These are phyloP conservation scores for Uromyces viciae-fabae DNA, from an alignment of 1,284 basidiomycete genomes.

Conservation along the genomic window DNA sequence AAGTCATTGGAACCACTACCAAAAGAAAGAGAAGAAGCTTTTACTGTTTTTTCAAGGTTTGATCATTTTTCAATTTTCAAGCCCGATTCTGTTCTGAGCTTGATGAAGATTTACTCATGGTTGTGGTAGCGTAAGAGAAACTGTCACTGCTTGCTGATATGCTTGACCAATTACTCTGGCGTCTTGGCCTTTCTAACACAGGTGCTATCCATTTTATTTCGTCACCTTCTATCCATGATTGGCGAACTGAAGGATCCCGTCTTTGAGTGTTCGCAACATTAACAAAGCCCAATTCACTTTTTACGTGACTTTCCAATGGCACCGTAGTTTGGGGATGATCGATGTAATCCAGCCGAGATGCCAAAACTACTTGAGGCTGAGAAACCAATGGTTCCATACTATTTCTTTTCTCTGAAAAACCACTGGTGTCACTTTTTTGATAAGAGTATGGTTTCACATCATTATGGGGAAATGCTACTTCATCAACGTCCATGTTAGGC, in stretches of 20 bases:
- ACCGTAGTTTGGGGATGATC: background rate
- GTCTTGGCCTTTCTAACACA: background rate
- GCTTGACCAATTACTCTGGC: background rate
- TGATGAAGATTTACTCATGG: background rate
- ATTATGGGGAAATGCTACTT: conserved; percentile 4
- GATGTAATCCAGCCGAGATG: background rate
- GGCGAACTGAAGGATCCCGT: background rate
- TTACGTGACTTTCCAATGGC: background rate
- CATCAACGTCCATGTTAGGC: background rate
- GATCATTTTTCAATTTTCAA: too few relatives aligned
- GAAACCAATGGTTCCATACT: background rate
- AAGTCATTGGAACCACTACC: too few relatives aligned
- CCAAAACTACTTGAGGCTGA: background rate
- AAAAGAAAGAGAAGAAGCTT: too few relatives aligned
- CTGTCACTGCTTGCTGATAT: background rate
- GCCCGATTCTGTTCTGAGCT: background rate
- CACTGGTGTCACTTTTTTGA: background rate
- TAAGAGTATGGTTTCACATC: background rate
- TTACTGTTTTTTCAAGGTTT: too few relatives aligned
- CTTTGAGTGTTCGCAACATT: background rate
- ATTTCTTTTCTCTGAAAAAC: background rate
- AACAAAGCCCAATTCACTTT: background rate
- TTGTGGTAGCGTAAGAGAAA: conserved; percentile 24
- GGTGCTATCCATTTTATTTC: background rate
- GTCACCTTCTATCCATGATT: conserved; percentile 24